Percentiles rank a stretch among this genome's conserved stretches.
phyloP scores from a whole-genome alignment of 805 yeast species.

The Candida caryicola region DNA sequence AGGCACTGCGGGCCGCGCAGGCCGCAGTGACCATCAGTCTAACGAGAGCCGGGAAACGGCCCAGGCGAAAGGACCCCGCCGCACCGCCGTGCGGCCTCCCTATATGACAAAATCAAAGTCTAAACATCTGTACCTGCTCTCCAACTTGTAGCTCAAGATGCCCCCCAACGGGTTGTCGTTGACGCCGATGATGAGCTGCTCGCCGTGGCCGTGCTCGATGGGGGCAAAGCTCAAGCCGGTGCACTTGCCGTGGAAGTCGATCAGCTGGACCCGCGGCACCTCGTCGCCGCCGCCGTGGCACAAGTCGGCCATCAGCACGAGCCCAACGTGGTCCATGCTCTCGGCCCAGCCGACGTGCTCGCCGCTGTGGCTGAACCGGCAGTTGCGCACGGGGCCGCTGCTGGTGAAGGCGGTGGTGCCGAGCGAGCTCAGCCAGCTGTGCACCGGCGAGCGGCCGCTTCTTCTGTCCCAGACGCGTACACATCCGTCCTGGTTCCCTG shows the following conservation, averaged over 20 bases:
- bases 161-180: slow-evolving; percentile 60
- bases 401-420: slow-evolving; percentile 20
- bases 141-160: slow-evolving; percentile 45
- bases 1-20: no score
- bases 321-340: slow-evolving; percentile 55
- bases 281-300: slow-evolving; percentile 10
- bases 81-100: neutral
- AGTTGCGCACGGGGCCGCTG: slow-evolving; percentile 52
- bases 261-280: slow-evolving; percentile 38
- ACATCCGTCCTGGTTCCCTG: slow-evolving; percentile 63
- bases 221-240: slow-evolving; percentile 52
- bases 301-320: slow-evolving; percentile 39
- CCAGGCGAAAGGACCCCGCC: no score
- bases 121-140: slow-evolving; percentile 31
- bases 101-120: slow-evolving; percentile 35
- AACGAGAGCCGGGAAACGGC: no score
- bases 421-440: slow-evolving; percentile 36
- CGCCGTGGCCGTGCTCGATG: slow-evolving; percentile 42
- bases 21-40: no score
- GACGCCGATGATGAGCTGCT: slow-evolving; percentile 51
- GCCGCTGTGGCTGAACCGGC: slow-evolving; percentile 48
- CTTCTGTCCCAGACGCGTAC: slow-evolving; percentile 54
- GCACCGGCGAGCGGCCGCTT: slow-evolving; percentile 20
- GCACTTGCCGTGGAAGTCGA: slow-evolving; percentile 57
- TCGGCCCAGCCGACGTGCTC: slow-evolving; percentile 54